Percentiles rank a stretch among this genome's conserved stretches.
phyloP scores from a whole-genome alignment of 176 grass and related monocot genomes.

The Rhynchospora breviuscula region DNA sequence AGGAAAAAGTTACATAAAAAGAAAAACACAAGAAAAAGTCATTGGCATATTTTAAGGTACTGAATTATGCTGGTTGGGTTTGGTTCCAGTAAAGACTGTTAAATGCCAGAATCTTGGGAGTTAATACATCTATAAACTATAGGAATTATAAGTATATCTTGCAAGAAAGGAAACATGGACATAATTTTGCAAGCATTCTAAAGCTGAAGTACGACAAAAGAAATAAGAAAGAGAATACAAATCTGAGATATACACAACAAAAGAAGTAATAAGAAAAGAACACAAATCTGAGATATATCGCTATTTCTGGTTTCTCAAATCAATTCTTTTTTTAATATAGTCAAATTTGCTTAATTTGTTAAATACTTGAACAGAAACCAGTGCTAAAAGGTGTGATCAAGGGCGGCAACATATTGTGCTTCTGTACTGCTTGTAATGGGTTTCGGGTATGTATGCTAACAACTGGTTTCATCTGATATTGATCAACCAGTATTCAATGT shows the following conservation, averaged over 20 bases:
- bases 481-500: not conserved
- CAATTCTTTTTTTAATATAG: not conserved
- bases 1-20: not conserved
- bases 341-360: not conserved
- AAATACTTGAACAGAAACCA: constrained; percentile 36
- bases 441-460: constrained; percentile 42
- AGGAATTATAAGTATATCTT: not conserved
- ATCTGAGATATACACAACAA: not conserved
- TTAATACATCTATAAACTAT: not conserved
- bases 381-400: constrained; percentile 60
- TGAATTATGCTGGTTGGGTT: constrained; percentile 13
- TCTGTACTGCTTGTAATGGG: constrained; percentile 50
- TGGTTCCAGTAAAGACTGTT: not conserved
- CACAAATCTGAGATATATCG: not conserved
- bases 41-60: not conserved
- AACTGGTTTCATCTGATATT: not conserved
- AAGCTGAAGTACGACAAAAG: not conserved
- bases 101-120: not conserved
- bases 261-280: not conserved
- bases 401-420: constrained; percentile 55
- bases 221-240: not conserved
- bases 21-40: not conserved
- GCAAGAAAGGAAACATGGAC: not conserved
- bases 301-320: not conserved
- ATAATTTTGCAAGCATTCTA: not conserved